These are phyloP conservation scores for Aureococcus anophagefferens DNA, from an alignment of 108 stramenopile genomes.

Conservation along the genomic window DNA sequence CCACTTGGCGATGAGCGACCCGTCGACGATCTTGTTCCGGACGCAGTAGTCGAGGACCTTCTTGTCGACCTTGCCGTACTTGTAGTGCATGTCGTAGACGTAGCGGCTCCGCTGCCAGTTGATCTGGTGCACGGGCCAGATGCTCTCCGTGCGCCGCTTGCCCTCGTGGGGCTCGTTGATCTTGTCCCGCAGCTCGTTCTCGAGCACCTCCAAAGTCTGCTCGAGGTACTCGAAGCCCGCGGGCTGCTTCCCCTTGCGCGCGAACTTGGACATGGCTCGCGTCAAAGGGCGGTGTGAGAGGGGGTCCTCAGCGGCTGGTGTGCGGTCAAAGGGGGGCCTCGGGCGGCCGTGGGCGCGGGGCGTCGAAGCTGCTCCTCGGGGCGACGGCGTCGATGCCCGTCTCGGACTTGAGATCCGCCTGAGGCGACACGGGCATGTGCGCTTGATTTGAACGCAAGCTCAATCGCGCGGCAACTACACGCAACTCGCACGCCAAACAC, in stretches of 20 bases:
- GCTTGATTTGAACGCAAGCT: no score
- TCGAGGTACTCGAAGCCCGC: slow-evolving; percentile 82
- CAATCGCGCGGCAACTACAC: no score
- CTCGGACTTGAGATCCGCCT: no score
- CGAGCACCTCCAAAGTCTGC: slow-evolving; percentile 88
- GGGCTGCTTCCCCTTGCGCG: slow-evolving; percentile 44
- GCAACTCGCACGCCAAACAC: no score
- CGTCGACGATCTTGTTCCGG: slow-evolving; percentile 88
- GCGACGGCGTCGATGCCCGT: no score
- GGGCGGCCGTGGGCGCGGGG: no score
- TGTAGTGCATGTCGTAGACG: slow-evolving; percentile 98
- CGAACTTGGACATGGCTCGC: no score
- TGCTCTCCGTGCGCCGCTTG: slow-evolving; percentile 90
- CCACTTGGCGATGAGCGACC: slow-evolving; percentile 96
- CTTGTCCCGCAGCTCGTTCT: slow-evolving; percentile 92
- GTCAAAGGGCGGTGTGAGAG: no score
- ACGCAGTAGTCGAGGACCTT: slow-evolving; percentile 96
- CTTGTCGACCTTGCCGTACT: slow-evolving; percentile 68
- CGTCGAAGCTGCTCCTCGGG: no score
- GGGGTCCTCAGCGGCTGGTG: no score
- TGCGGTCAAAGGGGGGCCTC: no score
- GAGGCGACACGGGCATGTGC: no score
- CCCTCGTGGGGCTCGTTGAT: slow-evolving; percentile 91
- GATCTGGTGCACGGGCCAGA: slow-evolving; percentile 99
- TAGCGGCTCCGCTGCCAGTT: slow-evolving; percentile 97